Base-by-base conservation (phyloP, 139 green algal genomes). In the Prasinococcaceae sp. region DNA sequence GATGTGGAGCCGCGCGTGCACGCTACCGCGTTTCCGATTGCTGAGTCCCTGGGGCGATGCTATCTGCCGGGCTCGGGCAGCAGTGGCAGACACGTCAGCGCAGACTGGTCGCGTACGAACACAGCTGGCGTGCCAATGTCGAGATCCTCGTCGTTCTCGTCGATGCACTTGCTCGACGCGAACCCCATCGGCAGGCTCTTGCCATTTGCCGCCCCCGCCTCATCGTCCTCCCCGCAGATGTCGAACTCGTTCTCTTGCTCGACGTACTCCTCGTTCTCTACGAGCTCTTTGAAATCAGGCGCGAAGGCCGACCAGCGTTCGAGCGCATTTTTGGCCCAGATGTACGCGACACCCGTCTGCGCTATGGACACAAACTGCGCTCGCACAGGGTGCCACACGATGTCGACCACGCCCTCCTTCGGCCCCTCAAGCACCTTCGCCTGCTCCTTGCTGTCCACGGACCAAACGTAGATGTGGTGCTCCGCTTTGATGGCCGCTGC, bases 181-280 rank as follows among this genome's bases (percentile, higher is more conserved):
- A n/a, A n/a, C n/a, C n/a, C n/a, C n/a, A n/a, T n/a, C n/a, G n/a
- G n/a, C n/a, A n/a, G n/a, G n/a, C n/a, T n/a, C n/a, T n/a, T n/a
- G n/a, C n/a, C n/a, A n/a, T n/a, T n/a, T n/a, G n/a, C n/a, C n/a
- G n/a, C n/a, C n/a, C 28, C 28, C 16, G 63, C 58, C 48, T 66
- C 50, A 10, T 58, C 53, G 10, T 69, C 53, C 8, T 55, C 45
- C 9, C 28, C 61, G 12, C 55, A 80, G 40, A 76, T 43, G 59
- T 95, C 86, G 47, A 95, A 95, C 69, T 95, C 86, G 52, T 94
- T 85, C 51, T 95, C 86, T 3, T 58, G 50, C 63, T 95, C 86
- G 26, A 85, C 69, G 35, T 94, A 94, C 72, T 93, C 84, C 32
- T 74, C 52, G 65, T 92, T 93, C 28, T 88, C 74, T 16, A 83